These are phyloP conservation scores for Amphirosellinia nigrospora DNA, from an alignment of 495 filamentous ascomycete species.

Conservation along the genomic window DNA sequence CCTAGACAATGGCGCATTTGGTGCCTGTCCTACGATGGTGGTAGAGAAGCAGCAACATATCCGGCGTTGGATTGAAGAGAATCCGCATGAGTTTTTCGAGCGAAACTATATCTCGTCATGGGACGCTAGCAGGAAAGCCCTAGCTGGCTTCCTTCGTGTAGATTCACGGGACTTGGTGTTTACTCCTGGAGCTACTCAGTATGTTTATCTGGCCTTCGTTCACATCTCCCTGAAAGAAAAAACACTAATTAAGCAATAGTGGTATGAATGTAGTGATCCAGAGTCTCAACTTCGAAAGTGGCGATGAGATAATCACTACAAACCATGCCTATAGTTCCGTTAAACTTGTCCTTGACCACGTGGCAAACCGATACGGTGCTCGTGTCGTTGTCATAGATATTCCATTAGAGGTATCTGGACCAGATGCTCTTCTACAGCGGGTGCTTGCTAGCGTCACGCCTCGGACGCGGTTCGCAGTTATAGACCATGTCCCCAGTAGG, in stretches of 20 bases:
- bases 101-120: neutral
- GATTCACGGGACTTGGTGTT: neutral
- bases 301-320: slow-evolving; percentile 11
- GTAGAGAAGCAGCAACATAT: slow-evolving; percentile 2
- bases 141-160: neutral
- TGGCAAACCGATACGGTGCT: neutral
- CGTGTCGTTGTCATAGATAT: slow-evolving; percentile 3
- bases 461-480: slow-evolving; percentile 30
- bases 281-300: neutral
- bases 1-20: slow-evolving; percentile 8
- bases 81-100: slow-evolving; percentile 10
- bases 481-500: slow-evolving; percentile 25
- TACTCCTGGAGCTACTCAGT: neutral
- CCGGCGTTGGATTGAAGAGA: slow-evolving; percentile 11
- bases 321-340: slow-evolving; percentile 14
- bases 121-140: slow-evolving; percentile 1
- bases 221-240: neutral
- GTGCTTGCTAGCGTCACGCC: slow-evolving; percentile 24
- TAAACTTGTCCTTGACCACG: neutral
- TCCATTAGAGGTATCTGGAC: slow-evolving; percentile 4
- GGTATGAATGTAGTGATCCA: slow-evolving; percentile 14
- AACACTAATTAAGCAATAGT: neutral
- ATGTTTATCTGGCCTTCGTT: neutral
- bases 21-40: neutral
- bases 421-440: slow-evolving; percentile 17